phyloP scores from a whole-genome alignment of 768 basidiomycete species.

The Tulasnella sp. region DNA sequence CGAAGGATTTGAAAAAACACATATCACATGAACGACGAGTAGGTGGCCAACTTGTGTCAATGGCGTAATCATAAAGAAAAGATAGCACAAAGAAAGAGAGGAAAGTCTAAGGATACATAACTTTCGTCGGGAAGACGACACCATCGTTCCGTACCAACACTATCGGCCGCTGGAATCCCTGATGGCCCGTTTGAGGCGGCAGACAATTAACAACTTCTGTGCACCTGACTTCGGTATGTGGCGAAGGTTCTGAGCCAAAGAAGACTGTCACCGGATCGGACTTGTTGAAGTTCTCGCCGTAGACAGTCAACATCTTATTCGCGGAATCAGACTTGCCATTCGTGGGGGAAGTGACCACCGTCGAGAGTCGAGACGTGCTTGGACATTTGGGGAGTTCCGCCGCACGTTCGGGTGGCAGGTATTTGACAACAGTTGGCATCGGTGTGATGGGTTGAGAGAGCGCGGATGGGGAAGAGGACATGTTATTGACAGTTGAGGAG shows the following conservation, averaged over 20 bases:
- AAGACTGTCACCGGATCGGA: constrained; percentile 68
- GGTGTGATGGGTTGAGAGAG: constrained; percentile 71
- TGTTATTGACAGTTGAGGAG: background rate
- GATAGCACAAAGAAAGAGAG: too few species aligned
- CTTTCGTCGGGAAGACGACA: constrained; percentile 72
- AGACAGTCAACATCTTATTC: constrained; percentile 70
- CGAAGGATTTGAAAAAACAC: too few species aligned
- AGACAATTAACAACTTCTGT: constrained; percentile 37
- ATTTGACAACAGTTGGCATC: constrained; percentile 79
- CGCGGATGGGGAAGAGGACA: constrained; percentile 52
- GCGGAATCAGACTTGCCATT: constrained; percentile 37
- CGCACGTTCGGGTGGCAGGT: constrained; percentile 78
- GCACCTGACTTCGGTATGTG: constrained; percentile 79
- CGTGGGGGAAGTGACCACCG: constrained; percentile 46
- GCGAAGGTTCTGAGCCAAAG: constrained; percentile 76
- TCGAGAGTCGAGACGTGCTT: constrained; percentile 37
- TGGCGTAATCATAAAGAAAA: too few species aligned
- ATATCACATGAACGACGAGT: too few species aligned
- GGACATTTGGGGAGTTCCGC: constrained; percentile 67
- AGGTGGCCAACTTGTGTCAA: too few species aligned
- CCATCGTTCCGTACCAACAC: constrained; percentile 75
- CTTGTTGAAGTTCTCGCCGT: constrained; percentile 83
- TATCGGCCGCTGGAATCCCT: constrained; percentile 57
- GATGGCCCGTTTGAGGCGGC: constrained; percentile 44
- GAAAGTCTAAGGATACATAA: constrained; percentile 28